A percentile compares a stretch with the other conserved stretches of the same genome.
phyloP scores from a whole-genome alignment of 192 early-diverging fungal species.

The Chytriomyces confervae region DNA sequence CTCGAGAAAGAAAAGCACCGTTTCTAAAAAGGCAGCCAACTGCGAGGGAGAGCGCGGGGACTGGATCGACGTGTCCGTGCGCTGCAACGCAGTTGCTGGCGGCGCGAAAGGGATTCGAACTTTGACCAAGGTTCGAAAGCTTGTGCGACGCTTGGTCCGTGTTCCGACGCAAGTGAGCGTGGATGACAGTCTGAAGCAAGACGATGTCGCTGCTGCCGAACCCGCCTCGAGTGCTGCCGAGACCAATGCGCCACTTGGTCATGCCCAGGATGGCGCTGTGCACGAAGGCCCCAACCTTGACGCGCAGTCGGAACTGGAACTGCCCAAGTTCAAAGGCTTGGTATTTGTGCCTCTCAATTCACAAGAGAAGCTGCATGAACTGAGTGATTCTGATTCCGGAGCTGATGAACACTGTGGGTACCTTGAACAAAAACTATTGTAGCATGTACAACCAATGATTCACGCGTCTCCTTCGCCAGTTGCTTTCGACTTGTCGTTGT shows the following conservation, averaged over 20 bases:
- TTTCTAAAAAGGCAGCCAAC: too few species aligned
- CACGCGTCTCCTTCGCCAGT: too few species aligned
- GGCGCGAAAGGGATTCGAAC: not conserved
- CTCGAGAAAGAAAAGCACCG: not conserved
- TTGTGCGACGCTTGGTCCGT: not conserved
- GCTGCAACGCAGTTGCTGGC: not conserved
- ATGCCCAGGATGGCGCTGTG: too few species aligned
- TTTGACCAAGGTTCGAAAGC: not conserved
- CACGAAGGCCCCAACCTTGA: too few species aligned
- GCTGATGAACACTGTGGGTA: not conserved
- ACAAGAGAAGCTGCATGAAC: not conserved
- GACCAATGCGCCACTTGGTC: too few species aligned
- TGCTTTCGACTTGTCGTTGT: too few species aligned
- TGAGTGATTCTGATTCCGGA: slow-evolving; percentile 10
- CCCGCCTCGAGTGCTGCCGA: too few species aligned
- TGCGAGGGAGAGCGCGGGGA: not conserved
- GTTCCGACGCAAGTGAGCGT: not conserved
- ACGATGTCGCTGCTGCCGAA: not conserved
- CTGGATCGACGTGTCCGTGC: not conserved
- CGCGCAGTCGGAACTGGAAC: not conserved
- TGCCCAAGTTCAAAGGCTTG: slow-evolving; percentile 31
- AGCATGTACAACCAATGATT: too few species aligned
- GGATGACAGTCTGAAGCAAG: not conserved
- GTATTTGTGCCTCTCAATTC: slow-evolving; percentile 22
- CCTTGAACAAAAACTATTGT: too few species aligned